Evolutionary conservation across 2,329 filamentous ascomycete genomes (phyloP).

Genomic region (Aspergillus sojae): DNA sequence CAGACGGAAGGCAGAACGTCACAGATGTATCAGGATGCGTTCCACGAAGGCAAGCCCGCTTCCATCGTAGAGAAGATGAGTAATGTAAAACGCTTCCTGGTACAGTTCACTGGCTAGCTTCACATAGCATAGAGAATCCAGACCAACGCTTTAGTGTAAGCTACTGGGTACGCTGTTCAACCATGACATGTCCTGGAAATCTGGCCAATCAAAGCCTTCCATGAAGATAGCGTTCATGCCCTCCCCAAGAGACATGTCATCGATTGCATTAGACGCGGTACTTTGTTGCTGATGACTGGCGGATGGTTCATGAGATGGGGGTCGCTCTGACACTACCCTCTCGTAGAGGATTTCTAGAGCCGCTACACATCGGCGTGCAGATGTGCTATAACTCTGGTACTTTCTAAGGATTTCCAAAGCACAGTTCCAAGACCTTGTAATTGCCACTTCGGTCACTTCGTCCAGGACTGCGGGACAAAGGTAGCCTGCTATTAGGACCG

Average conservation of each 20-base stretch:
- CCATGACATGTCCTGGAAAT: conserved; percentile 41
- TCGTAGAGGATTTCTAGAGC: conserved; percentile 37
- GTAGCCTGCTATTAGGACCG: conserved; percentile 36
- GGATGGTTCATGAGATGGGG: conserved; percentile 4
- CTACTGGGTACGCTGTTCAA: conserved; percentile 37
- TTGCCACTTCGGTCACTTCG: conserved; percentile 27
- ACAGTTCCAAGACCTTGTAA: conserved; percentile 31
- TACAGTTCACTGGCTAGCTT: background rate
- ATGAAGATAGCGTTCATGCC: conserved; percentile 28
- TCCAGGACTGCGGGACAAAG: conserved; percentile 30
- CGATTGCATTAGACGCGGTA: conserved; percentile 7
- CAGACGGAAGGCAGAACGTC: background rate
- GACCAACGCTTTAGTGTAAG: conserved; percentile 21
- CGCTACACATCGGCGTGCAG: conserved; percentile 34
- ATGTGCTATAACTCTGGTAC: conserved; percentile 36
- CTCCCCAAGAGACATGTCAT: conserved; percentile 32
- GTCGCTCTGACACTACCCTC: conserved; percentile 26
- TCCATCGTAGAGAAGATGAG: background rate
- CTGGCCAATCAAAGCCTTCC: conserved; percentile 30
- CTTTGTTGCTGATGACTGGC: conserved; percentile 1
- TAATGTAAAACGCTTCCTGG: background rate
- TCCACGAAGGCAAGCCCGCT: background rate
- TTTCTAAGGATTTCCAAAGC: conserved; percentile 34
- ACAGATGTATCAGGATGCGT: background rate
- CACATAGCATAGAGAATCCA: background rate